phyloP scores from a whole-genome alignment of 148 eudicot genomes.

The Salicornia ramosissima region DNA sequence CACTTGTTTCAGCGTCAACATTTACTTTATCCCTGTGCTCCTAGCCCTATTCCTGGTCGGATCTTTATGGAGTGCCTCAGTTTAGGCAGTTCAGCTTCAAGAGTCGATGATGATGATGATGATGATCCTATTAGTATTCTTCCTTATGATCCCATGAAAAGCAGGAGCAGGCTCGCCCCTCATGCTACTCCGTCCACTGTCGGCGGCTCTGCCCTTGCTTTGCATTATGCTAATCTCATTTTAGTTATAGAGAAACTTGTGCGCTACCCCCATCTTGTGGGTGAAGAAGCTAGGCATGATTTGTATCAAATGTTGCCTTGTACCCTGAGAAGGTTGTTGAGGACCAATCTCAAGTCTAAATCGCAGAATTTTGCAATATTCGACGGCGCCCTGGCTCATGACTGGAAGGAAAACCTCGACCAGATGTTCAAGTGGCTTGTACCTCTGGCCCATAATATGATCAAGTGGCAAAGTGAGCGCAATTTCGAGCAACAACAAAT shows the following conservation, averaged over 20 bases:
- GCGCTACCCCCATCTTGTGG: conserved; percentile 76
- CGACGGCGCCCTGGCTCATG: conserved; percentile 84
- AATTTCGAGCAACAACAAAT: conserved; percentile 86
- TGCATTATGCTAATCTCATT: conserved; percentile 87
- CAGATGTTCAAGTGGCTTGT: conserved; percentile 66
- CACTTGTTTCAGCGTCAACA: conserved; percentile 41
- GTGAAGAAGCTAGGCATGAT: conserved; percentile 90
- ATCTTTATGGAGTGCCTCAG: conserved; percentile 85
- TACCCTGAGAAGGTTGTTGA: conserved; percentile 61
- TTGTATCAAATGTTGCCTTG: conserved; percentile 85
- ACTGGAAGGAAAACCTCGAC: conserved; percentile 74
- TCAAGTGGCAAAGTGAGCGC: conserved; percentile 93
- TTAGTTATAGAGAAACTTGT: conserved; percentile 80
- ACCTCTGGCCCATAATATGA: conserved; percentile 87
- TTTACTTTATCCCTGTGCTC: conserved; percentile 61
- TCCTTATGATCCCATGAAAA: no score
- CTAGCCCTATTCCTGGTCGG: conserved; percentile 84
- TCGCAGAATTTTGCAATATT: conserved; percentile 64
- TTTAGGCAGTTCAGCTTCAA: conserved; percentile 60
- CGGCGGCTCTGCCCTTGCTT: conserved; percentile 87
- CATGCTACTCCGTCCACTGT: conserved; percentile 62
- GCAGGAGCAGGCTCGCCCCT: conserved; percentile 42
- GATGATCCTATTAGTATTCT: no score
- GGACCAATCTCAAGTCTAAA: conserved; percentile 51
- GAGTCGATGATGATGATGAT: conserved; percentile 52